These are phyloP conservation scores for Iodosphaeria phyllophila DNA, from an alignment of 2,329 filamentous ascomycete species.

Conservation along the genomic window DNA sequence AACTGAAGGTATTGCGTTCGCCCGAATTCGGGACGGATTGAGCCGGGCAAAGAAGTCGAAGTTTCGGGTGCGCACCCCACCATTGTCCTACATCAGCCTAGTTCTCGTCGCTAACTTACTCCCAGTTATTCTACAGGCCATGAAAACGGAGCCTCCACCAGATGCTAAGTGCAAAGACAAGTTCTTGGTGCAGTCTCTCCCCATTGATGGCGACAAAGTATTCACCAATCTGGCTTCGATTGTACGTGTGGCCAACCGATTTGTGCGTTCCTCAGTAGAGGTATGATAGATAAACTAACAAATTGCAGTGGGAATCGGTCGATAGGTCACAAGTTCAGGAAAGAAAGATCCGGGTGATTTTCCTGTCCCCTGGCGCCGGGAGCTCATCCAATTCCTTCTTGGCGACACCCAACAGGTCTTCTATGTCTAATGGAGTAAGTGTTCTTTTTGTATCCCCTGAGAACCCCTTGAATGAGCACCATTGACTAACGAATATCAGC, in stretches of 20 bases:
- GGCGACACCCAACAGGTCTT: conserved; percentile 22
- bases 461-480: neutral
- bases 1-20: conserved; percentile 77
- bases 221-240: conserved; percentile 65
- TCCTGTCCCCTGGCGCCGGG: conserved; percentile 41
- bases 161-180: conserved; percentile 93
- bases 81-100: neutral
- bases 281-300: conserved; percentile 9
- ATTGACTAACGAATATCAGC: conserved; percentile 7
- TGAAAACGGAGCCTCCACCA: conserved; percentile 80
- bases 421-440: conserved; percentile 22
- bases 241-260: conserved; percentile 31
- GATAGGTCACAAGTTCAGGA: conserved; percentile 69
- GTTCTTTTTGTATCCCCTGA: conserved; percentile 2
- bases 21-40: conserved; percentile 91
- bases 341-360: conserved; percentile 87
- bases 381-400: conserved; percentile 8
- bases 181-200: conserved; percentile 86
- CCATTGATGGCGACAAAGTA: conserved; percentile 68
- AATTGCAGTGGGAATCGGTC: conserved; percentile 53
- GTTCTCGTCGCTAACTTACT: conserved; percentile 7
- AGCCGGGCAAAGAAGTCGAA: conserved; percentile 75
- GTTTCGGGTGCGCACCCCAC: conserved; percentile 55
- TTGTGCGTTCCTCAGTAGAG: too few relatives aligned
- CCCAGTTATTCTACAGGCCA: conserved; percentile 81